phyloP scores from a whole-genome alignment of 2,329 filamentous ascomycete genomes.

The Colletotrichum lini region DNA sequence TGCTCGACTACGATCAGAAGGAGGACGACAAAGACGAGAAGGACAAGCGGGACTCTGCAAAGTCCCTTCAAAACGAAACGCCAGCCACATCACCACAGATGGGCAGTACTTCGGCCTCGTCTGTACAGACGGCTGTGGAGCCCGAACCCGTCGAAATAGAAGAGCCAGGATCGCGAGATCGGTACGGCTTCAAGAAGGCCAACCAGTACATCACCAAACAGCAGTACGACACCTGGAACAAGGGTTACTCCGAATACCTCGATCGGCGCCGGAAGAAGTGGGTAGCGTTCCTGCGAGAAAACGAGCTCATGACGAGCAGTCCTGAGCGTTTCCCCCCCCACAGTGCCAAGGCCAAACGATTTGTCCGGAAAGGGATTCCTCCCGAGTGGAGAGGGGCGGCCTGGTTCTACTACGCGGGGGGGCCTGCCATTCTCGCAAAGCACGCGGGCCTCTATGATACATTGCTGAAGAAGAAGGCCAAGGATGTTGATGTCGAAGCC shows the following conservation, averaged over 20 bases:
- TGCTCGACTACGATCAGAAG: slow-evolving; percentile 46
- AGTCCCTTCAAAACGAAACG: slow-evolving; percentile 53
- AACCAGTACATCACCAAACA: slow-evolving; percentile 83
- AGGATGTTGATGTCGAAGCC: slow-evolving; percentile 84
- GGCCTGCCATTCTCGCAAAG: slow-evolving; percentile 82
- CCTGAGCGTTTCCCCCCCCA: slow-evolving; percentile 85
- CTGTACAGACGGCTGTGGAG: slow-evolving; percentile 45
- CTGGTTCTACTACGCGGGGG: slow-evolving; percentile 97
- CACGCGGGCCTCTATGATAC: slow-evolving; percentile 83
- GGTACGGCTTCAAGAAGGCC: slow-evolving; percentile 93
- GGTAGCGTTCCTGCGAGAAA: slow-evolving; percentile 82
- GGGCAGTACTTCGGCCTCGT: slow-evolving; percentile 33
- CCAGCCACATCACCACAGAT: slow-evolving; percentile 44
- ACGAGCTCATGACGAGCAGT: slow-evolving; percentile 77
- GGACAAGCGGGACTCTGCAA: slow-evolving; percentile 66
- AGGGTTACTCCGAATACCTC: slow-evolving; percentile 81
- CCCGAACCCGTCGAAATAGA: slow-evolving; percentile 56
- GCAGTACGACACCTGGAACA: slow-evolving; percentile 88
- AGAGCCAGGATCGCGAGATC: slow-evolving; percentile 74
- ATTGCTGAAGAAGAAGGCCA: slow-evolving; percentile 75
- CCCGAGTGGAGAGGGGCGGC: slow-evolving; percentile 95
- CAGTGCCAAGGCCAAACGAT: slow-evolving; percentile 88
- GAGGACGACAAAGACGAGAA: slow-evolving; percentile 42
- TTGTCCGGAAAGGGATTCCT: slow-evolving; percentile 92
- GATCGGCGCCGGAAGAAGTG: slow-evolving; percentile 85